Base-by-base conservation (phyloP, 306 rosid genomes). In the Hippophae gyantsensis region DNA sequence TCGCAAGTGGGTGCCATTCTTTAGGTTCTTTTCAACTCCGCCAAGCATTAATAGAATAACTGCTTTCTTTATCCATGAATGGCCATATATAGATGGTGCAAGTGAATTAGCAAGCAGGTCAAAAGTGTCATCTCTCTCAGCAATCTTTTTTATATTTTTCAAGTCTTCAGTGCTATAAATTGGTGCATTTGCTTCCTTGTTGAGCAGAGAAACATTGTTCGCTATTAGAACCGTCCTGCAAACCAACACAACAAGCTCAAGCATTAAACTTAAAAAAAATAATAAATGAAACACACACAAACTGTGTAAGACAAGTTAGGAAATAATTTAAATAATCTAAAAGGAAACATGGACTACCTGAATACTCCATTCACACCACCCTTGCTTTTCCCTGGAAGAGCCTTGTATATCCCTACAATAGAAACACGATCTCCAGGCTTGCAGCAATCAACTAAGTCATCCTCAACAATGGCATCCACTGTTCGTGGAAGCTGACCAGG, bases 401-500 rank as follows among this genome's bases (percentile, higher is more conserved):
- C 99, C 78, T 92, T 92, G 69, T 92, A 92, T 63, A 79, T 62
- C 61, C 99, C 99, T 48, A 92, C 95, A 74, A 92, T 69, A 23
- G 94, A 79, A 63, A 92, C 97, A 43, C 99, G 96, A 42, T 92
- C 99, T 78, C 99, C 99, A 3, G 99, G 99, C 80, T 92, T 92
- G 82, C 99, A 92, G 58, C 86, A 68, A 78, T 88, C 99, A 78
- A 88, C 97, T 43, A 92, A 77, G 73, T 92, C 99, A 64, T 92
- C 99, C 83, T 92, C 99, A 48, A 74, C 88, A 40, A 92, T 68
- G 56, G 86, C 60, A 82, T 92, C 99, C 77, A 92, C 93, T 2
- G 99, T 88, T 70, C 99, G 71, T 55, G 97, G 96, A 62, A 92
- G 99, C 84, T 88, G 99, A 75, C 99, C 99, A 61, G 99, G 99